A percentile compares a stretch with the other conserved stretches of the same genome.
These are phyloP conservation scores for Fusarium praegraminearum DNA, from an alignment of 2,329 filamentous ascomycete genomes.

Conservation along the genomic window DNA sequence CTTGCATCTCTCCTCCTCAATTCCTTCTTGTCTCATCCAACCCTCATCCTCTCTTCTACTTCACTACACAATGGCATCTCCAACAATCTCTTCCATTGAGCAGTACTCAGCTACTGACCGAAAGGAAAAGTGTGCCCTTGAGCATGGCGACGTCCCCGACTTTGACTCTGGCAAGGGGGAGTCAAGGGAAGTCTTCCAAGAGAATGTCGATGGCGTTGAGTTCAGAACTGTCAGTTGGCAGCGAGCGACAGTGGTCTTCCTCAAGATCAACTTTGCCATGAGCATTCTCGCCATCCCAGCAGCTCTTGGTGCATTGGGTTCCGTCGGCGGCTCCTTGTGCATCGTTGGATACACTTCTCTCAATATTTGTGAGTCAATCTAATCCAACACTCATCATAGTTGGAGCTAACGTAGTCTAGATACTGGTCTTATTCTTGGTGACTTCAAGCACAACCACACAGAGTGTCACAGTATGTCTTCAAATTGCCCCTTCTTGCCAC, in stretches of 20 bases:
- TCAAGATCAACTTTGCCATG: neutral
- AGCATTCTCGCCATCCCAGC: neutral
- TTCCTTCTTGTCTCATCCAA: neutral
- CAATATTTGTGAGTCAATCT: neutral
- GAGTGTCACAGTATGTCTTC: neutral
- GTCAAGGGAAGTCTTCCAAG: neutral
- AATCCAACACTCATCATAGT: neutral
- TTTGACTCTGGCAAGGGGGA: neutral
- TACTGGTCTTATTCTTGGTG: neutral
- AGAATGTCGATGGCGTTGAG: neutral
- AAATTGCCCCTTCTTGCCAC: rapidly evolving
- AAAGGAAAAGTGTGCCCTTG: neutral
- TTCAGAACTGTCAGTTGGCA: neutral
- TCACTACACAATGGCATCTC: neutral
- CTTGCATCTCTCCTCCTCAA: neutral
- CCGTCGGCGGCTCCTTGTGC: neutral
- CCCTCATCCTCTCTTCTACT: neutral
- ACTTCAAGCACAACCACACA: neutral
- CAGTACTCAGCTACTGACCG: neutral
- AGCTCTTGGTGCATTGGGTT: neutral
- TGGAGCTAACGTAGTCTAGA: neutral
- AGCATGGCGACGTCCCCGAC: neutral
- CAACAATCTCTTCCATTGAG: neutral
- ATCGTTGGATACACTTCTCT: neutral
- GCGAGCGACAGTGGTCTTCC: neutral